Evolutionary conservation across 139 green algal genomes (phyloP), one percentile per base, ranked within the genome.

Genomic region (Picochlorum sp.): DNA sequence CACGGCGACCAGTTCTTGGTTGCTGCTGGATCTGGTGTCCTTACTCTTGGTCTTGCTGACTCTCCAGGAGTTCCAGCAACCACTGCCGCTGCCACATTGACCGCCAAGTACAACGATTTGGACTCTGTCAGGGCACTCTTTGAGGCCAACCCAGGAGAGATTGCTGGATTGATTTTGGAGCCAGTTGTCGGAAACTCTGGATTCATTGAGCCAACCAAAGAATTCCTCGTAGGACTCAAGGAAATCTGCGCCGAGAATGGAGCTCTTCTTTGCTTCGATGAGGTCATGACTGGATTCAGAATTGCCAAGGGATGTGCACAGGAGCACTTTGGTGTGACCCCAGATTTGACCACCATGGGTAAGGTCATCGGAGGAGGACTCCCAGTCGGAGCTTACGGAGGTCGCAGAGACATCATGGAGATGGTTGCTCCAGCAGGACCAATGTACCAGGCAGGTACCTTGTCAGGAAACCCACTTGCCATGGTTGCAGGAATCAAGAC

Each of bases 401-500:
- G 94, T 37, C 76, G 81, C 45, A 72, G 73, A 38, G 93, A 99
- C 20, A 98, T 99, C 82, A 99, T 99, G 94, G 72, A 95, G 78
- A 92, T 87, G 67, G 94, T 99, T 20, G 92, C 94, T 6, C 94
- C 94, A 41, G 86, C 93, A 15, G 94, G 94, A 16, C 88, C 93
- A 66, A 97, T 98, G 92, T 96, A 96, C 79, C 89, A 96, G 83
- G 89, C 92, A 4, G 92, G 92, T 62, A 98, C 94, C 1, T 79
- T 99, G 26, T 92, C 81, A 24, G 94, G 94, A 70, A 99, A 99
- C 85, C 94, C 94, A 8, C 78, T 99, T 67, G 94, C 94, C 68
- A 99, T 99, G 94, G 87, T 79, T 18, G 92, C 94, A 10, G 93
- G 93, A 47, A 94, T 98, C 69, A 98, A 98, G 82, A 99, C 94